Conservation (phyloP, 805 yeast species). For the Candida peoriensis region DNA sequence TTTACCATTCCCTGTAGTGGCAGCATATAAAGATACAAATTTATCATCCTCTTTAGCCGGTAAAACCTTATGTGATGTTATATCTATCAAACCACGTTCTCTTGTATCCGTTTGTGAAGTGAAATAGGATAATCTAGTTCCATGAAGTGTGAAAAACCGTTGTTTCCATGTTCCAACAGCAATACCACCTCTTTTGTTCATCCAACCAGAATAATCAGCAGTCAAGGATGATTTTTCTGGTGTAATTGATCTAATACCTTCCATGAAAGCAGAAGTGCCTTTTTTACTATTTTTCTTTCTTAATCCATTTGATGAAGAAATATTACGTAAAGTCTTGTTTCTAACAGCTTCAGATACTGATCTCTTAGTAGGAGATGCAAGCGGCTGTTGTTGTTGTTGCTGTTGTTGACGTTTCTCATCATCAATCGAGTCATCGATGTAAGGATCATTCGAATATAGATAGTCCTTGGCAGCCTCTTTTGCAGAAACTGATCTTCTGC, state of each 20-base stretch:
- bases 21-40: constrained; percentile 81
- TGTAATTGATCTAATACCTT: constrained; percentile 73
- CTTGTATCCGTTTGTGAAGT: constrained; percentile 68
- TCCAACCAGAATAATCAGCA: constrained; percentile 88
- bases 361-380: constrained; percentile 29
- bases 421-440: too few species aligned
- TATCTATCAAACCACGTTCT: constrained; percentile 92
- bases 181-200: constrained; percentile 85
- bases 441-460: too few species aligned
- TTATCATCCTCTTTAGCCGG: constrained; percentile 84
- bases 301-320: constrained; percentile 42
- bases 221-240: constrained; percentile 75
- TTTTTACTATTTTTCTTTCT: constrained; percentile 41
- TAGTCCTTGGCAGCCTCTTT: constrained; percentile 34
- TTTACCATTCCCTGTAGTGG: constrained; percentile 90
- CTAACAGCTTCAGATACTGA: constrained; percentile 46
- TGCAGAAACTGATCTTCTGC: constrained; percentile 49
- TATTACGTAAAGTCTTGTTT: constrained; percentile 47
- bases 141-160: constrained; percentile 79
- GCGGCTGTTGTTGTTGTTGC: not conserved
- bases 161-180: constrained; percentile 90
- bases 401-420: too few species aligned
- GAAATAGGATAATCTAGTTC: constrained; percentile 88
- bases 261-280: constrained; percentile 76
- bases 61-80: constrained; percentile 87